Evolutionary conservation across 768 basidiomycete genomes (phyloP).

Genomic region (Pisolithus orientalis): DNA sequence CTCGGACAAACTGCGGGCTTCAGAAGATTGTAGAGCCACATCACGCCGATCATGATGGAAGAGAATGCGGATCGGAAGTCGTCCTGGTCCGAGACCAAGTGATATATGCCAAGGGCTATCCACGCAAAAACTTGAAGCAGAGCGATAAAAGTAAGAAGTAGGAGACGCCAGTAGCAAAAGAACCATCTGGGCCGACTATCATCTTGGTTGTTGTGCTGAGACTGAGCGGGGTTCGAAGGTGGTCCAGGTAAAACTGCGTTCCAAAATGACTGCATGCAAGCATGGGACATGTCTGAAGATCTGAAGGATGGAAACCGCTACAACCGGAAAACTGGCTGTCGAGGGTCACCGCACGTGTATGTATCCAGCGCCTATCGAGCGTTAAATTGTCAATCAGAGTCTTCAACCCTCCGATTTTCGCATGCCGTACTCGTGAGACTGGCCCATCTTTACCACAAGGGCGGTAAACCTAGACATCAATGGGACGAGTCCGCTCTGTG

Average conservation of each 20-base stretch:
- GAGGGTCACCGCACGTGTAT: too few species aligned
- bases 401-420: too few species aligned
- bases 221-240: not conserved
- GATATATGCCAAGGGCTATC: slow-evolving; percentile 55
- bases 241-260: not conserved
- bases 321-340: not conserved
- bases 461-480: too few species aligned
- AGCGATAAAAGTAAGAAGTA: slow-evolving; percentile 50
- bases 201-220: not conserved
- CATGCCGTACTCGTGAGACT: too few species aligned
- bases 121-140: slow-evolving; percentile 52
- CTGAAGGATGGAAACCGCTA: not conserved
- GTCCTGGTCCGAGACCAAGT: slow-evolving; percentile 32
- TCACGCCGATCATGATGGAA: slow-evolving; percentile 41
- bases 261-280: not conserved
- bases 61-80: slow-evolving; percentile 31
- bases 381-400: too few species aligned
- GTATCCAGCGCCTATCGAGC: too few species aligned
- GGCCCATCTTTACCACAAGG: too few species aligned
- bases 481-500: too few species aligned
- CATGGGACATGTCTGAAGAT: not conserved
- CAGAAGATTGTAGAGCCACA: slow-evolving; percentile 63
- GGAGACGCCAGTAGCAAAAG: slow-evolving; percentile 53
- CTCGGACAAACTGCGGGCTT: slow-evolving; percentile 49
- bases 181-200: not conserved